These are phyloP conservation scores for Aspergillus ustus DNA, from an alignment of 2,329 filamentous ascomycete species.

Conservation along the genomic window DNA sequence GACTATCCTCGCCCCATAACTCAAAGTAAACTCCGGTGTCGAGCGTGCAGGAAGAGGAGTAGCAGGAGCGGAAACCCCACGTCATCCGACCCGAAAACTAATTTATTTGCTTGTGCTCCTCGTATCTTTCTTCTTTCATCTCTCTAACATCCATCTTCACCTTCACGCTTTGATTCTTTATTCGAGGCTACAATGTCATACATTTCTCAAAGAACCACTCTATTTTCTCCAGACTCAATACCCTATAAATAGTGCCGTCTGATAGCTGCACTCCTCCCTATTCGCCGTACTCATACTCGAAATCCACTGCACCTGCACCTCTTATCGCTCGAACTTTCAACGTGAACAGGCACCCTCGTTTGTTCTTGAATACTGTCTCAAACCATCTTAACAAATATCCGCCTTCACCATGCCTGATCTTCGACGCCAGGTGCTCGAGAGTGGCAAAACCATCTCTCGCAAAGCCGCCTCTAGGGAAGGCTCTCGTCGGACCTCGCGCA, in stretches of 20 bases:
- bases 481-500: slow-evolving; percentile 58
- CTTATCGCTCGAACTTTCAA: not conserved
- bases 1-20: not conserved
- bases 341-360: not conserved
- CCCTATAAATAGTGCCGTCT: slow-evolving; percentile 23
- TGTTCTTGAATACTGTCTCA: not conserved
- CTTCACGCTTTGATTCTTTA: not conserved
- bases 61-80: not conserved
- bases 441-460: slow-evolving; percentile 67
- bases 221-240: slow-evolving; percentile 25
- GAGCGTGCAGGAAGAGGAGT: not conserved
- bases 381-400: not conserved
- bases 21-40: not conserved
- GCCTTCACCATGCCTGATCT: slow-evolving; percentile 50
- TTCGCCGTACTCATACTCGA: not conserved
- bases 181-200: slow-evolving; percentile 25
- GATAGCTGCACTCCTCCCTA: not conserved
- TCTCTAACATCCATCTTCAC: not conserved
- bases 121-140: slow-evolving; percentile 18
- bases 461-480: slow-evolving; percentile 62
- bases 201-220: slow-evolving; percentile 22
- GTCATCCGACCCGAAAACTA: not conserved
- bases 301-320: not conserved
- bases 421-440: slow-evolving; percentile 65
- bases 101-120: not conserved